Percentiles rank a stretch among this genome's conserved stretches.
phyloP scores from a whole-genome alignment of 768 basidiomycete genomes.

The Myochromella boudieri region DNA sequence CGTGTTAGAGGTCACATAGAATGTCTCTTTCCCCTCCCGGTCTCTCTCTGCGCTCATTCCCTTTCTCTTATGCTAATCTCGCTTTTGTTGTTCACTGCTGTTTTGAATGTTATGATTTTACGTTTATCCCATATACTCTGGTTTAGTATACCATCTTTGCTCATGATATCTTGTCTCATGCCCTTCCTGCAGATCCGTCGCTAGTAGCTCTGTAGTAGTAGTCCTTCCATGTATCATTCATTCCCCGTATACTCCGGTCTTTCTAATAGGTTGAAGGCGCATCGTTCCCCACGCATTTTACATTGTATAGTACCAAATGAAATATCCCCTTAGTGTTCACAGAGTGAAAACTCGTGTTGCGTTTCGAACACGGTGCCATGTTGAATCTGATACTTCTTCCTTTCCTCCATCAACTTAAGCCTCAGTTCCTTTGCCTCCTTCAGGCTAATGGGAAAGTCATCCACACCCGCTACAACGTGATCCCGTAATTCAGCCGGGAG shows the following conservation, averaged over 20 bases:
- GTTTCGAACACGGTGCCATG: constrained; percentile 9
- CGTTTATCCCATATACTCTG: constrained; percentile 3
- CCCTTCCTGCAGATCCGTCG: constrained; percentile 1
- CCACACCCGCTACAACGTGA: constrained; percentile 16
- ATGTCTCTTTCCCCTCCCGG: not conserved
- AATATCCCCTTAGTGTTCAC: constrained; percentile 25
- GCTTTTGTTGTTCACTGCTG: not conserved
- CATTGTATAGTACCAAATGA: too few relatives aligned
- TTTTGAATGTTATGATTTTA: constrained; percentile 9
- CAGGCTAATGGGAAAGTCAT: constrained; percentile 22
- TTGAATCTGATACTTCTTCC: constrained; percentile 16
- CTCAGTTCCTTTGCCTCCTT: constrained; percentile 23
- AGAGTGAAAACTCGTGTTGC: constrained; percentile 15
- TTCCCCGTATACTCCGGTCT: too few relatives aligned
- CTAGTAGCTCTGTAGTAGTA: constrained; percentile 15
- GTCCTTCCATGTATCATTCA: constrained; percentile 5
- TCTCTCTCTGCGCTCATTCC: constrained; percentile 3
- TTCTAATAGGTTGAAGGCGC: too few relatives aligned
- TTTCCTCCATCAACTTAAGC: constrained; percentile 26
- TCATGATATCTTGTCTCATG: constrained; percentile 1
- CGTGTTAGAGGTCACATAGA: constrained; percentile 66
- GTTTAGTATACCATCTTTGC: constrained; percentile 10
- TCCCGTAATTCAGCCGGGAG: constrained; percentile 23
- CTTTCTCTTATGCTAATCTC: not conserved
- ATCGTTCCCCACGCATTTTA: too few relatives aligned